Evolutionary conservation across 108 stramenopile genomes (phyloP).

Genomic region (Nannochloropsis gaditana): DNA sequence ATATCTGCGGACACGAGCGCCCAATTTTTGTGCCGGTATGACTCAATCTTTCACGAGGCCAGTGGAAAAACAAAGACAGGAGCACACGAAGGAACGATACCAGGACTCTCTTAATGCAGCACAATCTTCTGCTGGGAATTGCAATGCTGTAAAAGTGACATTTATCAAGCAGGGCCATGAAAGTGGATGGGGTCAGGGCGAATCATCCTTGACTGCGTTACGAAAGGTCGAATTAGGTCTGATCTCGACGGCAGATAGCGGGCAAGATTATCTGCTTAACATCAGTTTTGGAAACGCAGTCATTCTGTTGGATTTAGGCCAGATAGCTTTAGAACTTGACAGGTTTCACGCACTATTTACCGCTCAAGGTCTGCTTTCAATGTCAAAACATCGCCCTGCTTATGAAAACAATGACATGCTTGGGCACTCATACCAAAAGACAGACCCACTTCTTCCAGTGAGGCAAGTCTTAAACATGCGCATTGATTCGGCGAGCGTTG

Average conservation of each 20-base stretch:
- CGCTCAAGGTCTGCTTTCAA: no score
- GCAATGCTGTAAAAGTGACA: neutral
- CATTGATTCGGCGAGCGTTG: neutral
- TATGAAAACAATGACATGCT: neutral
- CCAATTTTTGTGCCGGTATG: neutral
- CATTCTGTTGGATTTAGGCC: neutral
- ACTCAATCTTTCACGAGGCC: neutral
- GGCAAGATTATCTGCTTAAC: neutral
- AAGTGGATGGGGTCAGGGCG: neutral
- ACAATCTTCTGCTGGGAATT: neutral
- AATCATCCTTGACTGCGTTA: neutral
- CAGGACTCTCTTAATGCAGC: neutral
- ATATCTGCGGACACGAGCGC: neutral
- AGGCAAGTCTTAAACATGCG: neutral
- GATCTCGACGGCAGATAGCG: neutral
- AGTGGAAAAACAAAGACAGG: neutral
- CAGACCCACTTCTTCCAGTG: neutral
- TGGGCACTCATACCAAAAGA: neutral
- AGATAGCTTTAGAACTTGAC: neutral
- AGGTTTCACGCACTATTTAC: no score
- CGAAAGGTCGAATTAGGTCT: neutral
- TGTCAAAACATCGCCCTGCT: neutral
- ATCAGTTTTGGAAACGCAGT: neutral
- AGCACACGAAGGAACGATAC: neutral
- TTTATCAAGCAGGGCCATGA: conserved; percentile 2